phyloP scores from a whole-genome alignment of 768 basidiomycete species.

The Suillus spraguei region DNA sequence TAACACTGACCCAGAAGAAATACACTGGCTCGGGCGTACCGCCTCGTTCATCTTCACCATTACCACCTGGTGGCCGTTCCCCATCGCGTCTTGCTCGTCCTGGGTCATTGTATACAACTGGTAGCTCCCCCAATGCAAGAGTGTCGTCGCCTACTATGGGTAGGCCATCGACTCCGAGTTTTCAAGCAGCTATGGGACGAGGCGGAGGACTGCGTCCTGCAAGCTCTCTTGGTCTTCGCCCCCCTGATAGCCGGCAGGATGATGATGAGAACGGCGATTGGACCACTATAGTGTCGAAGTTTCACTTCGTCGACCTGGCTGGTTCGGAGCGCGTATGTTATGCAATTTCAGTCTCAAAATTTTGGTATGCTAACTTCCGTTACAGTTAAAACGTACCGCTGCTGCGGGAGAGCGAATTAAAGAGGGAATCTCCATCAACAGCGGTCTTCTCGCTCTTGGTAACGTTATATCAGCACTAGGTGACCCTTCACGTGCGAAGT shows the following conservation, averaged over 20 bases:
- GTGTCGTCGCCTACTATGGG: conserved; percentile 81
- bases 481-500: conserved; percentile 86
- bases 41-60: conserved; percentile 75
- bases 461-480: conserved; percentile 99
- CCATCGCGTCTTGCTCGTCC: conserved; percentile 80
- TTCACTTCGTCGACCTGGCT: conserved; percentile 98
- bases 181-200: conserved; percentile 72
- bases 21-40: conserved; percentile 70
- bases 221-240: conserved; percentile 75
- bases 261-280: conserved; percentile 81
- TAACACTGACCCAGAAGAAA: conserved; percentile 92
- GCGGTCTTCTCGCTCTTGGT: conserved; percentile 92
- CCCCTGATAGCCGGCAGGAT: conserved; percentile 45
- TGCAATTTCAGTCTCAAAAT: conserved; percentile 3
- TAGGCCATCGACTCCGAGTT: conserved; percentile 79
- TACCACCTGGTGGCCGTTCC: conserved; percentile 74
- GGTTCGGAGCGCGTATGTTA: conserved; percentile 87
- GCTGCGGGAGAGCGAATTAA: conserved; percentile 96
- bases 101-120: conserved; percentile 67
- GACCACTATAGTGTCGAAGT: conserved; percentile 91
- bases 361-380: conserved; percentile 21
- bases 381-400: conserved; percentile 91
- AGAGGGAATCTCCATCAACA: conserved; percentile 99
- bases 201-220: conserved; percentile 70
- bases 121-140: conserved; percentile 37